Evolutionary conservation across 148 eudicot genomes (phyloP), one percentile per base, ranked within the genome.

Genomic region (Linanthus parryae): DNA sequence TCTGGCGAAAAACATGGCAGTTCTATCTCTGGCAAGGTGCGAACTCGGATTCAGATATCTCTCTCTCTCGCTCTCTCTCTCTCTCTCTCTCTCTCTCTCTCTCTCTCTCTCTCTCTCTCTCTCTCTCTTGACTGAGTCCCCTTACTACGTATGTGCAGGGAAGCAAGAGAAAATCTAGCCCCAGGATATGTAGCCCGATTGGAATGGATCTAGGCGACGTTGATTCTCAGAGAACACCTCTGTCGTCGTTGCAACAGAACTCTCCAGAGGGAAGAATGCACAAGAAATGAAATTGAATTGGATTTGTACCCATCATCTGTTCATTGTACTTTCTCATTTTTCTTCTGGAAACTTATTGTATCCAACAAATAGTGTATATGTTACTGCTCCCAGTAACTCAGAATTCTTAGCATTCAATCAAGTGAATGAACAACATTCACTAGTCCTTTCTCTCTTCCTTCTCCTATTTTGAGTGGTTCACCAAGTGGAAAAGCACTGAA

Each of bases 91-190:
- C n/a, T n/a, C n/a, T n/a, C n/a, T n/a, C n/a, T n/a, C n/a, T n/a
- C n/a, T n/a, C n/a, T n/a, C n/a, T n/a, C n/a, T n/a, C n/a, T n/a
- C n/a, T n/a, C n/a, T n/a, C n/a, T n/a, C n/a, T n/a, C n/a, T n/a
- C n/a, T n/a, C n/a, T n/a, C n/a, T n/a, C n/a, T n/a, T n/a, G n/a
- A n/a, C n/a, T n/a, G n/a, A n/a, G n/a, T n/a, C n/a, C n/a, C n/a
- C n/a, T n/a, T n/a, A n/a, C n/a, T n/a, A n/a, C n/a, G n/a, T 29
- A 27, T 23, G 31, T 79, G 67, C 77, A 91, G 98, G 78, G 59
- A 39, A 87, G 44, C 63, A 87, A 84, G 65, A 52, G 90, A 25
- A 91, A 91, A 72, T 75, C 74, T 15, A 76, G 84, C 53, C 76
- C 87, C 5, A 67, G 35, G 64, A 54, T 50, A 52, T 39, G 76